These are phyloP conservation scores for Colletotrichum melonis DNA, from an alignment of 2,329 filamentous ascomycete species.

Conservation along the genomic window DNA sequence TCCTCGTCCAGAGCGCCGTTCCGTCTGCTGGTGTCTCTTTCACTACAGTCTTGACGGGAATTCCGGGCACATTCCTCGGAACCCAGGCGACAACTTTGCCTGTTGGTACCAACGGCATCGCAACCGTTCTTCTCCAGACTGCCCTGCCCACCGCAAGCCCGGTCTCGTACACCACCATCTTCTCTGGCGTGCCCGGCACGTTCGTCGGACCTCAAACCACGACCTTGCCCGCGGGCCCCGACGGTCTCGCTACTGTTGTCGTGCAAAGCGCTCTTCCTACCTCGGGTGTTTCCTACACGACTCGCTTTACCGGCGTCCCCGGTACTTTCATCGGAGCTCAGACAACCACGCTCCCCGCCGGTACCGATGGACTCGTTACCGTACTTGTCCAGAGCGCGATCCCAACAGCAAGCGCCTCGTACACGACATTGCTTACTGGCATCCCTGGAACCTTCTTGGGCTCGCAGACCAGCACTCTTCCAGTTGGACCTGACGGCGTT, in stretches of 20 bases:
- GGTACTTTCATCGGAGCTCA: neutral
- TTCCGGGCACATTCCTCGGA: neutral
- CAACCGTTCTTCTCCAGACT: constrained; percentile 1
- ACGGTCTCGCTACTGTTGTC: constrained; percentile 4
- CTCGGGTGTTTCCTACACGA: neutral
- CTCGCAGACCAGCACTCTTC: neutral
- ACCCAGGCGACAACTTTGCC: neutral
- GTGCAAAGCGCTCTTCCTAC: neutral
- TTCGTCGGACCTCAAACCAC: constrained; percentile 1
- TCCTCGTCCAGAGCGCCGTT: constrained; percentile 5
- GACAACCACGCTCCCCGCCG: neutral
- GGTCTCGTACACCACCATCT: neutral
- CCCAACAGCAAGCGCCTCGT: neutral
- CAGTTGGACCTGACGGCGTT: neutral
- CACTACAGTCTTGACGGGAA: constrained; percentile 5
- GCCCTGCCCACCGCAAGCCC: neutral
- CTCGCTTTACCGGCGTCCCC: neutral
- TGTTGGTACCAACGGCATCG: neutral
- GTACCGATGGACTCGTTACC: neutral
- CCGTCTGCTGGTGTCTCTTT: neutral
- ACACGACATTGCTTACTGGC: constrained; percentile 7
- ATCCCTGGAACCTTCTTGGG: constrained; percentile 6
- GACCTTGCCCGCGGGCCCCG: neutral
- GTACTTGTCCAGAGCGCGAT: neutral
- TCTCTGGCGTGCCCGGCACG: neutral